phyloP scores from a whole-genome alignment of 768 basidiomycete genomes.

The Amanita jacksonii region DNA sequence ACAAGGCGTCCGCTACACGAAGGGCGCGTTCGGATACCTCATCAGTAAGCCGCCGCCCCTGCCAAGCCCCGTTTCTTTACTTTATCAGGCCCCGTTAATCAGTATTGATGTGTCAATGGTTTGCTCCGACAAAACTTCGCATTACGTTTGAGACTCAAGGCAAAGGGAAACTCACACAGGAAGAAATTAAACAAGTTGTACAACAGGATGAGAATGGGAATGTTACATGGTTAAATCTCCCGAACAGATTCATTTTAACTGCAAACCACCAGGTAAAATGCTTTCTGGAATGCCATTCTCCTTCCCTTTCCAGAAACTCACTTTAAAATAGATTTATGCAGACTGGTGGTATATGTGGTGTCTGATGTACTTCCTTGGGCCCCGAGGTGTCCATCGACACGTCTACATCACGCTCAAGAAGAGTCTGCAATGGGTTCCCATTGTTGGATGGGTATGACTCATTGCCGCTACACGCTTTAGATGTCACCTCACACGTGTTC shows the following conservation, averaged over 20 bases:
- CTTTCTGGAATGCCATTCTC: background rate
- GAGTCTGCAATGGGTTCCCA: constrained; percentile 72
- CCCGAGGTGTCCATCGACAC: constrained; percentile 52
- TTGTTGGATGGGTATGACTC: constrained; percentile 86
- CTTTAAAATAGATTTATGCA: constrained; percentile 46
- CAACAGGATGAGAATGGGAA: constrained; percentile 47
- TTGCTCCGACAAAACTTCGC: constrained; percentile 65
- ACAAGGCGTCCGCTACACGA: constrained; percentile 67
- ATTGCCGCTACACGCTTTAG: constrained; percentile 6
- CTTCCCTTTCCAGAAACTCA: background rate
- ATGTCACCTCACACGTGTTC: constrained; percentile 1
- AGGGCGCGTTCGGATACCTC: constrained; percentile 71
- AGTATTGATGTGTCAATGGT: constrained; percentile 79
- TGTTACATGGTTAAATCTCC: constrained; percentile 55
- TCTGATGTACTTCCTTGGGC: constrained; percentile 59
- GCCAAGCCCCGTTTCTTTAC: background rate
- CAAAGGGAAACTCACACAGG: constrained; percentile 48
- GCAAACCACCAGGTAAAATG: constrained; percentile 85
- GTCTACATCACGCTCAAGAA: constrained; percentile 92
- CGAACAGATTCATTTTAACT: constrained; percentile 74
- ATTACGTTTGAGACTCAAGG: constrained; percentile 70
- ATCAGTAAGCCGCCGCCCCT: constrained; percentile 38
- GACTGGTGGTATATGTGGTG: constrained; percentile 92
- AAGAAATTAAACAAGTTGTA: constrained; percentile 50
- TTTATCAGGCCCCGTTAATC: background rate